These are phyloP conservation scores for Fusarium nelsonii DNA, from an alignment of 2,329 filamentous ascomycete genomes.

Conservation along the genomic window DNA sequence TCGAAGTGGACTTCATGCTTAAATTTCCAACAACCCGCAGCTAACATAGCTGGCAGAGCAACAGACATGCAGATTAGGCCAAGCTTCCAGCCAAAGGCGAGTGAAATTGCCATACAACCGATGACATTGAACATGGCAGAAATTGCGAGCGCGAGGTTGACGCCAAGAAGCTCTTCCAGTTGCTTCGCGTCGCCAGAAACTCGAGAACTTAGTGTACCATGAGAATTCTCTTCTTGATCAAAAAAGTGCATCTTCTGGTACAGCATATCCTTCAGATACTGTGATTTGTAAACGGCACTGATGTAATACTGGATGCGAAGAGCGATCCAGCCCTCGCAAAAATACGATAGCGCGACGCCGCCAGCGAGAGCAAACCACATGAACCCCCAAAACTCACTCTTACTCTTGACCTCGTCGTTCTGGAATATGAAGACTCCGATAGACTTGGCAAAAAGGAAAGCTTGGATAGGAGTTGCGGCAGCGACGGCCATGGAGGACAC, in stretches of 20 bases:
- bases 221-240: slow-evolving; percentile 49
- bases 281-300: slow-evolving; percentile 43
- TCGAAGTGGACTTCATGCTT: slow-evolving; percentile 67
- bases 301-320: slow-evolving; percentile 26
- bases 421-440: slow-evolving; percentile 45
- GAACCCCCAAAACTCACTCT: slow-evolving; percentile 49
- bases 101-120: slow-evolving; percentile 49
- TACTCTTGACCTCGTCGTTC: slow-evolving; percentile 46
- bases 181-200: slow-evolving; percentile 50
- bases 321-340: slow-evolving; percentile 43
- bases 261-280: slow-evolving; percentile 50
- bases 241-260: slow-evolving; percentile 49
- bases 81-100: slow-evolving; percentile 55
- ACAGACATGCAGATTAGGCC: slow-evolving; percentile 54
- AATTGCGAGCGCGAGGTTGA: slow-evolving; percentile 50
- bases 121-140: slow-evolving; percentile 49
- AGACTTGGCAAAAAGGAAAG: slow-evolving; percentile 50
- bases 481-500: slow-evolving; percentile 46
- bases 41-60: slow-evolving; percentile 52
- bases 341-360: slow-evolving; percentile 48
- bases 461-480: slow-evolving; percentile 47
- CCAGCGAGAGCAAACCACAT: slow-evolving; percentile 51
- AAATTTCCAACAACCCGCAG: slow-evolving; percentile 55
- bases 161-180: slow-evolving; percentile 51
- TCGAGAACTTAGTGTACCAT: slow-evolving; percentile 46